Evolutionary conservation across 2,329 filamentous ascomycete species (phyloP).

Genomic region (Talaromyces sp.): DNA sequence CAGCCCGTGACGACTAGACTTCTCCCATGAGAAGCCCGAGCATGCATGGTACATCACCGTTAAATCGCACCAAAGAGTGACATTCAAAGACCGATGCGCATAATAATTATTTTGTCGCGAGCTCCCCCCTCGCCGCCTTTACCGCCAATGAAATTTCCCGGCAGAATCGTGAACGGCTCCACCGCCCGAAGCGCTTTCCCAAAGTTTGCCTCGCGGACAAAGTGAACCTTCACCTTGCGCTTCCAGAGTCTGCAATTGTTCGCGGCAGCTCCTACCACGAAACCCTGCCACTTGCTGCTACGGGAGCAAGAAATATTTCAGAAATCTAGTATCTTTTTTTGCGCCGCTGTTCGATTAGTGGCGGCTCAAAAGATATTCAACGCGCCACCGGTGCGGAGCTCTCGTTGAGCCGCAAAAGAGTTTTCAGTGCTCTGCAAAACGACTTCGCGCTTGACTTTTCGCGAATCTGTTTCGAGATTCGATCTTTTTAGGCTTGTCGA

Average conservation of each 20-base stretch:
- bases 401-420: conserved; percentile 9
- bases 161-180: neutral
- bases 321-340: neutral
- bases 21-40: conserved; percentile 5
- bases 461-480: neutral
- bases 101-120: conserved; percentile 5
- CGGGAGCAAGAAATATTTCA: conserved; percentile 1
- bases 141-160: conserved; percentile 4
- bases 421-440: conserved; percentile 1
- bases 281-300: neutral
- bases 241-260: neutral
- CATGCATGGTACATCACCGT: conserved; percentile 9
- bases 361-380: conserved; percentile 3
- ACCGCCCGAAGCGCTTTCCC: conserved; percentile 8
- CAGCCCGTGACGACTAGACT: conserved; percentile 12
- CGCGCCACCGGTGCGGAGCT: conserved; percentile 13
- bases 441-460: neutral
- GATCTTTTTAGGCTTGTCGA: neutral
- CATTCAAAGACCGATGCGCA: neutral
- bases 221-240: neutral
- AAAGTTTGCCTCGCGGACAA: conserved; percentile 1
- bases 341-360: neutral
- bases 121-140: conserved; percentile 5
- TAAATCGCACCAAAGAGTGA: neutral
- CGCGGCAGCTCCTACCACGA: neutral